Evolutionary conservation across 148 eudicot species (phyloP), one percentile per base, ranked within the genome.

Genomic region (Mesembryanthemum crystallinum): DNA sequence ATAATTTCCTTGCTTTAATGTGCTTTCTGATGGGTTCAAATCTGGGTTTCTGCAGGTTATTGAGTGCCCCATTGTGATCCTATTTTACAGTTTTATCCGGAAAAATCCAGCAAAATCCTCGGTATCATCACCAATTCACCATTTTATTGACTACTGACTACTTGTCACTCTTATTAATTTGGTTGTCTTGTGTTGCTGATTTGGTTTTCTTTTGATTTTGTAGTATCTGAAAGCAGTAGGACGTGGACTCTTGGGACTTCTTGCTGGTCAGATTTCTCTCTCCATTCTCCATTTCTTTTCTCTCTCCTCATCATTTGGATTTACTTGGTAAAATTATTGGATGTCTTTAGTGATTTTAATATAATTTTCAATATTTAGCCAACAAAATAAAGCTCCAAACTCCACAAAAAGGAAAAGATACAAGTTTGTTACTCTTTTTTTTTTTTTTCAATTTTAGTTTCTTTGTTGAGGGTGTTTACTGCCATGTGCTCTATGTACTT

Each of bases 161-260:
- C 3, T 51, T 15, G 7, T 70, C 24, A 7, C 27, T 71, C 49
- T 12, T 58, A 64, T 52, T 23, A 2, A 69, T 60, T 11, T 32
- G 13, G 60, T 43, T 65, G 27, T 39, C 28, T 0, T 45, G 39
- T 70, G 39, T 71, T 61, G 37, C 43, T 69, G 33, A 37, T 49
- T 67, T 35, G 39, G 66, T 78, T 60, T 39, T 69, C 58, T 63
- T 49, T 47, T 66, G 61, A 33, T 67, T 61, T 80, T 37, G 20
- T 84, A 94, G 95, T 94, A 88, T 78, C 82, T 85, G 78, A 94
- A 83, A 90, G 97, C 98, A 33, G 88, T 90, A 17, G 90, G 79
- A 28, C 82, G 95, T 68, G 97, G 97, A 49, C 28, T 94, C 49
- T 66, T 94, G 65, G 93, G 85, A 43, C 90, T 91, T 73, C 87